phyloP scores from a whole-genome alignment of 2,329 filamentous ascomycete species.

The Pseudogymnoascus sp. region DNA sequence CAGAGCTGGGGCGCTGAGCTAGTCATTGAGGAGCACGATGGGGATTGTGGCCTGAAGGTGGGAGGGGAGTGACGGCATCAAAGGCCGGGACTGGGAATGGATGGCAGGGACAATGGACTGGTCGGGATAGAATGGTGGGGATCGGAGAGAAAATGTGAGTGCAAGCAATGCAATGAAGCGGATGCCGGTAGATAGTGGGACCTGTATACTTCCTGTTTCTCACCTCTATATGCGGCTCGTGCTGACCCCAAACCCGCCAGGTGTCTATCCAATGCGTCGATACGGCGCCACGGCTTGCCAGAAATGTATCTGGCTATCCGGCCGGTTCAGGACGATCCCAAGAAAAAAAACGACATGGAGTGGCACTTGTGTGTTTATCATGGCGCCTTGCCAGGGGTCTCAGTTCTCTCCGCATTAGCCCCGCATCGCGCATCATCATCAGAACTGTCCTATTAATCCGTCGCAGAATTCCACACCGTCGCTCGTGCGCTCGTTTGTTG shows the following conservation, averaged over 20 bases:
- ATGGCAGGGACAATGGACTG: not conserved
- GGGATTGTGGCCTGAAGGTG: not conserved
- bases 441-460: constrained; percentile 2
- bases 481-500: not conserved
- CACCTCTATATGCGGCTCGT: not conserved
- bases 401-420: not conserved
- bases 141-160: constrained; percentile 1
- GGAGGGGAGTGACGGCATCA: not conserved
- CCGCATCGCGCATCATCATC: not conserved
- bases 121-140: not conserved
- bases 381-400: not conserved
- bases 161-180: not conserved
- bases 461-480: not conserved
- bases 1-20: not conserved
- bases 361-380: not conserved
- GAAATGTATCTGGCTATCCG: not conserved
- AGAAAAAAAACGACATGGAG: not conserved
- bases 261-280: not conserved
- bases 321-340: not conserved
- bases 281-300: not conserved
- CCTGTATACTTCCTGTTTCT: not conserved
- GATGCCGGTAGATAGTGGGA: constrained; percentile 1
- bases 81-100: not conserved
- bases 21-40: not conserved
- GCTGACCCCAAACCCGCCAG: not conserved